phyloP scores from a whole-genome alignment of 2,329 filamentous ascomycete genomes.

The Aureobasidium melanogenum region DNA sequence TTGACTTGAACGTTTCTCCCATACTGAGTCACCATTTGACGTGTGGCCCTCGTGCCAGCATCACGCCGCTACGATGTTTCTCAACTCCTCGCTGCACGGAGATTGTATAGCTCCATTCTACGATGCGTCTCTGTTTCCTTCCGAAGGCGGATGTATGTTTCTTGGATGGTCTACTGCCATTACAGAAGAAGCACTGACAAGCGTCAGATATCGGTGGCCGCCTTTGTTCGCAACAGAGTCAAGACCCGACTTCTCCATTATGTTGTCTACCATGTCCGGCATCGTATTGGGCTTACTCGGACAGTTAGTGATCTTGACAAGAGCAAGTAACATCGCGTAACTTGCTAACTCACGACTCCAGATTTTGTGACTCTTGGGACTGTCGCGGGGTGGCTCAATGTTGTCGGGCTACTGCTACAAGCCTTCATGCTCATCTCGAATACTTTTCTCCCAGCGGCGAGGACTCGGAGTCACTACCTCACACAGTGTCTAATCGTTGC shows the following conservation, averaged over 20 bases:
- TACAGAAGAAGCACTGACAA: slow-evolving; percentile 23
- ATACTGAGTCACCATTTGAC: background rate
- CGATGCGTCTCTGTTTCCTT: slow-evolving; percentile 51
- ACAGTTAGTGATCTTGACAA: slow-evolving; percentile 34
- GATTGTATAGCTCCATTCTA: slow-evolving; percentile 51
- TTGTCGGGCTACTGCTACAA: slow-evolving; percentile 62
- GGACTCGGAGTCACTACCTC: slow-evolving; percentile 86
- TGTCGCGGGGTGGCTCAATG: slow-evolving; percentile 74
- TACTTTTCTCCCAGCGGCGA: slow-evolving; percentile 70
- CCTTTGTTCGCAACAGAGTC: slow-evolving; percentile 44
- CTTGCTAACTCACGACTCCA: slow-evolving; percentile 16
- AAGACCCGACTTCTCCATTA: slow-evolving; percentile 39
- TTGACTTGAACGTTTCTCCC: background rate
- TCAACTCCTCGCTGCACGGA: slow-evolving; percentile 12
- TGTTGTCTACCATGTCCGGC: slow-evolving; percentile 91
- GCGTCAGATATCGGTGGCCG: slow-evolving; percentile 44
- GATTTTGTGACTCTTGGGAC: slow-evolving; percentile 50
- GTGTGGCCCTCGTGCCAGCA: background rate
- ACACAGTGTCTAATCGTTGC: slow-evolving; percentile 76
- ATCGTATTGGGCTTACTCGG: slow-evolving; percentile 63
- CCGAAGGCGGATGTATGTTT: slow-evolving; percentile 57
- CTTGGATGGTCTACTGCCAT: background rate
- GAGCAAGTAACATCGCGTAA: background rate
- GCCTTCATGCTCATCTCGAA: slow-evolving; percentile 74
- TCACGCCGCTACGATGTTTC: slow-evolving; percentile 3